Conservation (phyloP, 257 asterid genomes). For the Rubia yunnanensis region DNA sequence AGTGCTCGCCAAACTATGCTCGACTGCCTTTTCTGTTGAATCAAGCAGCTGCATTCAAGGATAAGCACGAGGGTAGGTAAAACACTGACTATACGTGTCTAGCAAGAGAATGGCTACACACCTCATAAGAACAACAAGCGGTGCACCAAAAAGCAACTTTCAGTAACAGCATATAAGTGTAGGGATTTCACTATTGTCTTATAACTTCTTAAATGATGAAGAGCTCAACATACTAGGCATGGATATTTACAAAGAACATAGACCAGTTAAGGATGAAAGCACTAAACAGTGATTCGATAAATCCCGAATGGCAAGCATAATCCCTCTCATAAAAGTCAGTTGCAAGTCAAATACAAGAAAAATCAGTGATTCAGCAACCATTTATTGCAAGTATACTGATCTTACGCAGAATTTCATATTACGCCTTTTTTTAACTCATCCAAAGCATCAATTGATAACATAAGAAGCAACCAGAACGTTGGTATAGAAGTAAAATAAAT, state of each 20-base stretch:
- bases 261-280: neutral
- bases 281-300: neutral
- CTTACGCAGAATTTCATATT: neutral
- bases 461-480: neutral
- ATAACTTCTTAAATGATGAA: neutral
- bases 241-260: neutral
- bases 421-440: neutral
- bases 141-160: neutral
- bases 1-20: conserved; percentile 82
- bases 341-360: neutral
- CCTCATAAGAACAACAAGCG: no score
- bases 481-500: no score
- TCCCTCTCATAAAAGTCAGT: neutral
- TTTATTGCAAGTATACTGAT: no score
- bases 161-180: neutral
- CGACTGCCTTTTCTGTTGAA: conserved; percentile 84
- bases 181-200: neutral
- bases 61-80: neutral
- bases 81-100: neutral
- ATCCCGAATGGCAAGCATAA: neutral
- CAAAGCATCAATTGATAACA: neutral
- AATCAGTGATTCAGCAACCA: neutral
- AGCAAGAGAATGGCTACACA: neutral
- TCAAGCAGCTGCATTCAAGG: conserved; percentile 53
- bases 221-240: neutral